These are phyloP conservation scores for Acmispon strigosus DNA, from an alignment of 306 rosid genomes.

Conservation along the genomic window DNA sequence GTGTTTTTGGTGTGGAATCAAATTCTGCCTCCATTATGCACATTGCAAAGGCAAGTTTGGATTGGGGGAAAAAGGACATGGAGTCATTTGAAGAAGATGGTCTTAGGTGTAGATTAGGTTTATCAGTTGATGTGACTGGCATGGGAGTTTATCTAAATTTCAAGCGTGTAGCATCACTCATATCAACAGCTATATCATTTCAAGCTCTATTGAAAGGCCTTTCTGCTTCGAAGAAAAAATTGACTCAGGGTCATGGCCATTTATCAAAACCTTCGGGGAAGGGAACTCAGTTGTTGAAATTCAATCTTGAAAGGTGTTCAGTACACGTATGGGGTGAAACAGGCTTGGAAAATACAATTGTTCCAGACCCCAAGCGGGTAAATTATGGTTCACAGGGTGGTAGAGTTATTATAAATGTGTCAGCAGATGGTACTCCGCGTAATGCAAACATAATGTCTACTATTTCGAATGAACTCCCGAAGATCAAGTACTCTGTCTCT, in stretches of 20 bases:
- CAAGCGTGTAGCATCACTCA: constrained; percentile 78
- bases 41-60: constrained; percentile 84
- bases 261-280: constrained; percentile 68
- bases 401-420: constrained; percentile 50
- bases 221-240: constrained; percentile 55
- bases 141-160: constrained; percentile 69
- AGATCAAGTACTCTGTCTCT: constrained; percentile 65
- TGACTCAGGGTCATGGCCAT: constrained; percentile 51
- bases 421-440: constrained; percentile 84
- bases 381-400: constrained; percentile 98
- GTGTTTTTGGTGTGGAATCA: constrained; percentile 78
- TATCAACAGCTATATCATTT: constrained; percentile 73
- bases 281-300: constrained; percentile 67
- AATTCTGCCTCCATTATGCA: constrained; percentile 82
- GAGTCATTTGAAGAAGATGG: constrained; percentile 72
- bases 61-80: constrained; percentile 89
- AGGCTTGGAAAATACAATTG: constrained; percentile 63
- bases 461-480: constrained; percentile 50
- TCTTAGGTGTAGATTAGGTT: constrained; percentile 55
- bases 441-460: constrained; percentile 70
- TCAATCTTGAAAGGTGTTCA: constrained; percentile 79
- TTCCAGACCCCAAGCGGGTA: constrained; percentile 90
- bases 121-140: constrained; percentile 81
- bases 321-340: constrained; percentile 69
- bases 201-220: constrained; percentile 62